Evolutionary conservation across 805 yeast genomes (phyloP), one percentile per base, ranked within the genome.

Genomic region (Yarrowia bubula): DNA sequence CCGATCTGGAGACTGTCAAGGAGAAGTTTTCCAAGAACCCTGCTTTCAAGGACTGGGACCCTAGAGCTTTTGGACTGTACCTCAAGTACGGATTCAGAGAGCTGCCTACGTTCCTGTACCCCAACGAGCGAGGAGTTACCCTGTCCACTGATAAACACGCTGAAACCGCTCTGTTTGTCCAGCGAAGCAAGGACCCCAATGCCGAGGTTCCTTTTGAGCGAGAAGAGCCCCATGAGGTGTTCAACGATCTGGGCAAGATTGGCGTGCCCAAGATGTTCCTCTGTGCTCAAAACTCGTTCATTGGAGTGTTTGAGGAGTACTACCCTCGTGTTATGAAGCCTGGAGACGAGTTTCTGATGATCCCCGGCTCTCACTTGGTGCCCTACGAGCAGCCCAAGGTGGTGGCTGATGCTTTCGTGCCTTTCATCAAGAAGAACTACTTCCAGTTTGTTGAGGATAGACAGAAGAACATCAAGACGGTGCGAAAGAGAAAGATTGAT

Each of bases 141-240:
- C 60, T 69, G 35, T 60, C 67, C 4, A 69, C 71, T 5, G 65
- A 67, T 4, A 60, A 46, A 41, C 57, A 61, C n/a, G 68, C 68
- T 13, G 71, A 69, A 46, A 61, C 66, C 5, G 48, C 41, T 32
- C 35, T 60, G 38, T 69, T 64, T 48, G 53, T 55, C 11, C 66
- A 53, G 28, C 15, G 33, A 22, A 37, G 28, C 39, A 44, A 39
- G 48, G 61, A 65, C 5, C 66, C 42, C 11, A 37, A 44, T 3
- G 41, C 46, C 13, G 61, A 61, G 15, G 18, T 17, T 14, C 51
- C 50, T 2, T 44, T 58, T n/a, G 51, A 58, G 43, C 51, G 64
- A 18, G 43, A 58, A 8, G 64, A 58, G 43, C 42, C 64, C 43
- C 33, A 58, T 42, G 41, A 43, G 33, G 64, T 58, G 51, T 58